Evolutionary conservation across 2,329 filamentous ascomycete genomes (phyloP), one percentile per base, ranked within the genome.

Genomic region (Ophiostoma triangulosporum): DNA sequence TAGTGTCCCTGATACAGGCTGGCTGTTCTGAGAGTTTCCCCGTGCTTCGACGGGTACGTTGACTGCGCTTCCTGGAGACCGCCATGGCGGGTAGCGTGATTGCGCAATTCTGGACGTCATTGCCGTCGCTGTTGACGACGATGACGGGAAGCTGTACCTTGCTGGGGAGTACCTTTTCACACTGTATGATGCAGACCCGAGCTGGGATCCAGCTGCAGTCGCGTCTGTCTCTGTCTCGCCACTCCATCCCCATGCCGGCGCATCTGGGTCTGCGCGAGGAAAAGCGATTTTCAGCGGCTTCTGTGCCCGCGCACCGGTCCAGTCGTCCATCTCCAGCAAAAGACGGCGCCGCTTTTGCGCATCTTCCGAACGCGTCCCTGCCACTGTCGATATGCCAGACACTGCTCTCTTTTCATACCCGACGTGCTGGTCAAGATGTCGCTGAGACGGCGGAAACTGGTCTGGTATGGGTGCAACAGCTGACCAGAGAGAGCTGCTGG

Each of bases 261-360:
- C 54, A 5, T 58, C 33, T 0, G 46, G 29, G 6, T 22, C 12
- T 8, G 46, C 29, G 17, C 29, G 40, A 2, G 38, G 40, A 24
- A 59, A 59, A 1, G 45, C 29, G 2, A 59, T 57, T 6, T 35
- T 20, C 8, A 56, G 50, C 1, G 57, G 57, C 33, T 45, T 48
- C 32, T 14, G 35, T 5, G 53, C 50, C 50, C 55, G 51, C 17
- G 52, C 53, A 0, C 58, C 58, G 1, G 56, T 57, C 58, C 58
- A 59, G 54, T 59, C 58, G 17, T 59, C 58, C 56, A 57, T 57
- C 12, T 29, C 43, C 15, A 59, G n/a, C 14, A 58, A 9, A 7
- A 31, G 15, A 11, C 43, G 43, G 6, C 43, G 26, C 6, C 43
- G 15, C 15, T 31, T 46, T n/a, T 48, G 29, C 22, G 27, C 46